Conservation (phyloP, 2,329 filamentous ascomycete species). For the Raffaelea ambrosiae region DNA sequence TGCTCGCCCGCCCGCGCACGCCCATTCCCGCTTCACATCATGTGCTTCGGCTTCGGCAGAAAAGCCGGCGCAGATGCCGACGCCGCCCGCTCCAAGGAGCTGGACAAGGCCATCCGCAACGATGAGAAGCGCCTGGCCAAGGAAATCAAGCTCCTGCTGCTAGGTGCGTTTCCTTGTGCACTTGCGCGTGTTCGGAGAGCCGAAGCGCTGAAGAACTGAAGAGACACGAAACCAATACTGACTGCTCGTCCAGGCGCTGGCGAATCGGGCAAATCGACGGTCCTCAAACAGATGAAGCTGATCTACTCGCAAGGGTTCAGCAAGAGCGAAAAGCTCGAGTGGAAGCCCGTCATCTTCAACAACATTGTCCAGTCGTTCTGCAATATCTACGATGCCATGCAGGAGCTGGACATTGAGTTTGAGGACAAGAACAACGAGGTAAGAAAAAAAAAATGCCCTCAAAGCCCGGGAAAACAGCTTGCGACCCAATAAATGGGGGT, state of each 20-base stretch:
- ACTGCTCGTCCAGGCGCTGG: conserved; percentile 68
- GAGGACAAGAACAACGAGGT: conserved; percentile 73
- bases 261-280: conserved; percentile 96
- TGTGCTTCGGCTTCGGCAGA: conserved; percentile 55
- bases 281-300: conserved; percentile 99
- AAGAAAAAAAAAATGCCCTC: conserved; percentile 24
- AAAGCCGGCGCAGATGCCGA: conserved; percentile 40
- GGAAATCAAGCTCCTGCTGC: conserved; percentile 87
- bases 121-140: conserved; percentile 82
- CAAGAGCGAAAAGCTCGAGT: conserved; percentile 82
- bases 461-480: no score
- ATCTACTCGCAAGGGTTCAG: conserved; percentile 92
- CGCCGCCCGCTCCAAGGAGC: conserved; percentile 57
- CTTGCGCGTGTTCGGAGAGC: no score
- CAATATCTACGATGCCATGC: conserved; percentile 84
- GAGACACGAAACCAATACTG: no score
- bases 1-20: not conserved
- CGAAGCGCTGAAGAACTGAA: no score
- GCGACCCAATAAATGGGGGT: no score
- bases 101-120: conserved; percentile 75
- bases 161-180: conserved; percentile 52
- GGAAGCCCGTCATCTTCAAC: conserved; percentile 90
- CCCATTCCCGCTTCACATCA: conserved; percentile 26
- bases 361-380: conserved; percentile 92
- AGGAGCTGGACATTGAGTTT: conserved; percentile 71